Base-by-base conservation (phyloP, 169 alveolate species). In the Theileria luwenshuni region DNA sequence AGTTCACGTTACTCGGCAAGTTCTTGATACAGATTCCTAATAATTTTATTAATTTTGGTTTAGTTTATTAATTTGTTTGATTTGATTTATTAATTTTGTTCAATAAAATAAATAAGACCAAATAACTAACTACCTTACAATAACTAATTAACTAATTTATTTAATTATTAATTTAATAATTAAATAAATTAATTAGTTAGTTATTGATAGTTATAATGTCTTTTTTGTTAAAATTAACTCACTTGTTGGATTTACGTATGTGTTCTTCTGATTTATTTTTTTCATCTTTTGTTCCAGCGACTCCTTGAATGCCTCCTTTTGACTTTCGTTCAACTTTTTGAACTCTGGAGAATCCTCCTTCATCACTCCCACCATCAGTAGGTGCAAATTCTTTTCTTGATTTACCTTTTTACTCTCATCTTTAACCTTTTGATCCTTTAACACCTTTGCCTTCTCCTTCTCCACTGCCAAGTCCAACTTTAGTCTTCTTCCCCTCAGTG, bases 221-320 rank as follows among this genome's bases (percentile, higher is more conserved):
- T n/a, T n/a, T n/a, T n/a, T n/a, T n/a, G n/a, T n/a, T n/a, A n/a
- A n/a, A n/a, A n/a, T 10, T 51, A 5, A 10, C 61, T 25, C 38
- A 51, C 87, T 59, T 74, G 73, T 81, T 19, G 84, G 85, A 41
- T 74, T 81, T 28, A 81, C 25, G 75, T 69, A 81, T 64, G 69
- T 81, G 69, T 81, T 81, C 15, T 83, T 83, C 54, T 73, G 74
- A 35, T 73, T 64, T 67, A 81, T 81, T 62, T 74, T 81, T 58
- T 81, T 80, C 61, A 52, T 28, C 59, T 74, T 81, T 10, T 68
- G 72, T 63, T 73, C 72, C 45, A 49, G 45, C 43, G 67, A 58
- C 32, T 38, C 49, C 10, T 52, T 38, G 28, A 58, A 65, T 28
- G 52, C 35, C 47, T 74, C 74, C 45, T 73, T 48, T 35, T 81